These are phyloP conservation scores for Ophiostoma populinum DNA, from an alignment of 2,329 filamentous ascomycete genomes.

Conservation along the genomic window DNA sequence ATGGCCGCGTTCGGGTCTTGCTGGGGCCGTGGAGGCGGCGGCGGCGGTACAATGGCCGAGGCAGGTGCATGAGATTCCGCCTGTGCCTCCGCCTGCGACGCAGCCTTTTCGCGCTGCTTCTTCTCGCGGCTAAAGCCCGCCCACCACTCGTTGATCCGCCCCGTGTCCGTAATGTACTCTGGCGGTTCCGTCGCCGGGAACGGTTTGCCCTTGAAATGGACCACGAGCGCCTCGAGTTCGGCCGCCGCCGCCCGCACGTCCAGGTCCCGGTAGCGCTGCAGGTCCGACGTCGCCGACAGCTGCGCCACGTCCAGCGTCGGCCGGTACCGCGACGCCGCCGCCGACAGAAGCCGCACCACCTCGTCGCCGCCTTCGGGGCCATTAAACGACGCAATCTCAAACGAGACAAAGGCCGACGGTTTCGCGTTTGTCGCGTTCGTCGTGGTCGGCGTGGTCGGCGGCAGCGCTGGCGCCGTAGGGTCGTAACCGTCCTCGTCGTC, in stretches of 20 bases:
- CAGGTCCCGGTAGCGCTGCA: constrained; percentile 22
- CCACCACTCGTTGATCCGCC: constrained; percentile 35
- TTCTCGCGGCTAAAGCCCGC: constrained; percentile 25
- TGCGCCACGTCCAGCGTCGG: constrained; percentile 23
- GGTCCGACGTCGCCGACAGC: constrained; percentile 15
- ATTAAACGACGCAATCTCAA: constrained; percentile 3
- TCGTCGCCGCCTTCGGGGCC: constrained; percentile 20
- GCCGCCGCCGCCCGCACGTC: constrained; percentile 25
- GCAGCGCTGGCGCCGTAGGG: not conserved
- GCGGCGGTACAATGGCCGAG: not conserved
- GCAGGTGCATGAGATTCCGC: not conserved
- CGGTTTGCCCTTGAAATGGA: constrained; percentile 25
- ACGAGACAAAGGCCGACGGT: not conserved
- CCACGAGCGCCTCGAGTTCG: constrained; percentile 25
- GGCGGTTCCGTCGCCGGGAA: constrained; percentile 35
- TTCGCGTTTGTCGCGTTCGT: not conserved
- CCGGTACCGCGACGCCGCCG: constrained; percentile 24
- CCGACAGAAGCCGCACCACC: constrained; percentile 25
- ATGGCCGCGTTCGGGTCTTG: constrained; percentile 19
- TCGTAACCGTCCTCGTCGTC: constrained; percentile 1
- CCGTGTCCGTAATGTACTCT: constrained; percentile 30
- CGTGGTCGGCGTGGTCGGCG: not conserved
- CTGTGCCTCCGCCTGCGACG: constrained; percentile 16
- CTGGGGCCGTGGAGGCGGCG: constrained; percentile 9
- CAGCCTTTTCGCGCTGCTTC: constrained; percentile 19